Evolutionary conservation across 768 basidiomycete genomes (phyloP).

Genomic region (Panaeolus cyanescens): DNA sequence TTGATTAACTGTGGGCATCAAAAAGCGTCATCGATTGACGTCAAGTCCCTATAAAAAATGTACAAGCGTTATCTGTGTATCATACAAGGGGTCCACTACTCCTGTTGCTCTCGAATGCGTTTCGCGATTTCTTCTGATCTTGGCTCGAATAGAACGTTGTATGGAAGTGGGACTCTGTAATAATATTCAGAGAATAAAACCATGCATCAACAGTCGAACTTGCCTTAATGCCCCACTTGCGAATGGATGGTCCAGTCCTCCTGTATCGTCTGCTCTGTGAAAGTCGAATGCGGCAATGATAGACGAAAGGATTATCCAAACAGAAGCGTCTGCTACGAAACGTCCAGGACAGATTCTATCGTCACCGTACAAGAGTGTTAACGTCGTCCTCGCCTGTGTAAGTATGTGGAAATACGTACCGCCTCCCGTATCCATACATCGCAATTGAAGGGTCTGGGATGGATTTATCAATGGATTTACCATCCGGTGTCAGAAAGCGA

Average conservation of each 20-base stretch:
- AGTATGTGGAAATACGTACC: constrained; percentile 5
- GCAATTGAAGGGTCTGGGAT: constrained; percentile 24
- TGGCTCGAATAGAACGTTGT: not conserved
- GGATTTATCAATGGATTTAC: constrained; percentile 18
- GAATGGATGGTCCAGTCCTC: constrained; percentile 7
- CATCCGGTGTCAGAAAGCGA: constrained; percentile 28
- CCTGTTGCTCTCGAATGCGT: not conserved
- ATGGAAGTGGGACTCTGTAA: constrained; percentile 6
- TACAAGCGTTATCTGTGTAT: too few relatives aligned
- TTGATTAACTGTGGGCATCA: not conserved
- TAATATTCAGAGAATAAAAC: not conserved
- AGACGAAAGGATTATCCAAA: constrained; percentile 24
- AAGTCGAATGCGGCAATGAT: constrained; percentile 20
- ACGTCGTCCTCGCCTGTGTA: not conserved
- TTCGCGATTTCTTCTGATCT: not conserved
- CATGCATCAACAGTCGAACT: not conserved
- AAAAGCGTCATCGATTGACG: too few relatives aligned
- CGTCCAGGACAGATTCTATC: constrained; percentile 23
- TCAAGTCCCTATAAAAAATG: too few relatives aligned
- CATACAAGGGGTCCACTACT: not conserved
- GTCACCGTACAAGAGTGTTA: not conserved
- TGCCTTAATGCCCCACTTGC: not conserved
- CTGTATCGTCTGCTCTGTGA: constrained; percentile 12
- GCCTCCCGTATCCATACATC: constrained; percentile 34
- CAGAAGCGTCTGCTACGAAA: constrained; percentile 19